Evolutionary conservation across 2,329 filamentous ascomycete species (phyloP).

Genomic region (Aspergillus terreus): DNA sequence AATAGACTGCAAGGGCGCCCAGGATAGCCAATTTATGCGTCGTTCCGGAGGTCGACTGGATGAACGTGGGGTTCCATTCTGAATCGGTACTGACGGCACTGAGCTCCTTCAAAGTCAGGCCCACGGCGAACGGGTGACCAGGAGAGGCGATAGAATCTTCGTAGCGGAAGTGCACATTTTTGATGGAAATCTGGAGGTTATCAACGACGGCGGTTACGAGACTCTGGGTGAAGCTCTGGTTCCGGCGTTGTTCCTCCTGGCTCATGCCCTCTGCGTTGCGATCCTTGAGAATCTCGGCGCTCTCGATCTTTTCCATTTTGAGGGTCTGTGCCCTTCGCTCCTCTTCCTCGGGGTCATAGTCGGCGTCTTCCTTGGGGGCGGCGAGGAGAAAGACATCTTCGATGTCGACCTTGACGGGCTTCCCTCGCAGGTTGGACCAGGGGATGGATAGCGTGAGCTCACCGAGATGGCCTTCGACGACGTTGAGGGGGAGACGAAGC

Average conservation of each 20-base stretch:
- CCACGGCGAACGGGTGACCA: constrained; percentile 90
- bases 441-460: constrained; percentile 89
- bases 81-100: constrained; percentile 95
- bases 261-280: constrained; percentile 89
- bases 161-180: constrained; percentile 97
- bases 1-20: constrained; percentile 88
- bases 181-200: constrained; percentile 95
- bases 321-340: constrained; percentile 79
- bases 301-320: constrained; percentile 98
- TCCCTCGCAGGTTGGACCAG: constrained; percentile 93
- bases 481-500: constrained; percentile 92
- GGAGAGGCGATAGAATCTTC: constrained; percentile 95
- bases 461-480: constrained; percentile 90
- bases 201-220: constrained; percentile 95
- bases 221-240: constrained; percentile 95
- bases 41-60: constrained; percentile 75
- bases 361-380: constrained; percentile 89
- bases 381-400: constrained; percentile 96
- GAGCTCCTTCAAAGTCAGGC: constrained; percentile 90
- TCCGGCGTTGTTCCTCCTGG: constrained; percentile 93
- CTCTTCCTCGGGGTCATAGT: constrained; percentile 91
- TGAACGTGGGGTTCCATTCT: constrained; percentile 93
- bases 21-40: constrained; percentile 94
- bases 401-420: constrained; percentile 90
- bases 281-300: constrained; percentile 90